Conservation (phyloP, 2,329 filamentous ascomycete genomes). For the Fusarium burgessii region DNA sequence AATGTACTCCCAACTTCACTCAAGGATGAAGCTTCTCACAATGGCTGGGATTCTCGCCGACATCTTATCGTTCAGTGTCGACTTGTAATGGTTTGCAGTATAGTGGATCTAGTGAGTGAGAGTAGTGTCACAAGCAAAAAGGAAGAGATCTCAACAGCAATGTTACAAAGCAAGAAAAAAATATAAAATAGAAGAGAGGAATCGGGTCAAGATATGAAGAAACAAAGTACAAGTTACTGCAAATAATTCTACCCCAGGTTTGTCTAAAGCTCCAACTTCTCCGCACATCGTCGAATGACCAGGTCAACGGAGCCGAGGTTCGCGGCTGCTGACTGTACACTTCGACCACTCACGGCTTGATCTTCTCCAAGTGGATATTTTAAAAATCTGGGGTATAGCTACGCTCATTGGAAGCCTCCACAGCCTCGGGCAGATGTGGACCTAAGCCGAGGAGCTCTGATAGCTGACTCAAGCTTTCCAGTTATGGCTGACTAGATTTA, state of each 20-base stretch:
- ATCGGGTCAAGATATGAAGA: conserved; percentile 19
- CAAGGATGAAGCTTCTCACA: conserved; percentile 38
- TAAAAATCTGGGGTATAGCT: conserved; percentile 44
- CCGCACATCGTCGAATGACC: conserved; percentile 45
- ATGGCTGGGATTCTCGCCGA: conserved; percentile 51
- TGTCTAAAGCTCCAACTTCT: conserved; percentile 39
- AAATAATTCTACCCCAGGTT: conserved; percentile 35
- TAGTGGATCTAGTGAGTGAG: conserved; percentile 3
- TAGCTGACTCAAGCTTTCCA: conserved; percentile 15
- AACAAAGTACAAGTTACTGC: conserved; percentile 8
- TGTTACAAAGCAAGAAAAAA: not conserved
- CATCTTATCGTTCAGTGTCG: conserved; percentile 42
- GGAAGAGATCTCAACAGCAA: conserved; percentile 1
- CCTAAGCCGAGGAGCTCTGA: conserved; percentile 29
- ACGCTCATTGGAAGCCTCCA: conserved; percentile 30
- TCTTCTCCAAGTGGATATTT: conserved; percentile 17
- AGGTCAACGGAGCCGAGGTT: conserved; percentile 41
- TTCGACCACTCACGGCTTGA: conserved; percentile 28
- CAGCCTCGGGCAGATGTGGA: conserved; percentile 37
- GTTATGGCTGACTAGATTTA: conserved; percentile 9
- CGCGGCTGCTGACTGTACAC: conserved; percentile 31
- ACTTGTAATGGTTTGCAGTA: conserved; percentile 11
- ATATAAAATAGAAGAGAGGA: not conserved
- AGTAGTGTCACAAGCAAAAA: conserved; percentile 5
- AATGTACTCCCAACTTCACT: not conserved